These are phyloP conservation scores for Globisporangium iwayamae DNA, from an alignment of 352 stramenopile species.

Conservation along the genomic window DNA sequence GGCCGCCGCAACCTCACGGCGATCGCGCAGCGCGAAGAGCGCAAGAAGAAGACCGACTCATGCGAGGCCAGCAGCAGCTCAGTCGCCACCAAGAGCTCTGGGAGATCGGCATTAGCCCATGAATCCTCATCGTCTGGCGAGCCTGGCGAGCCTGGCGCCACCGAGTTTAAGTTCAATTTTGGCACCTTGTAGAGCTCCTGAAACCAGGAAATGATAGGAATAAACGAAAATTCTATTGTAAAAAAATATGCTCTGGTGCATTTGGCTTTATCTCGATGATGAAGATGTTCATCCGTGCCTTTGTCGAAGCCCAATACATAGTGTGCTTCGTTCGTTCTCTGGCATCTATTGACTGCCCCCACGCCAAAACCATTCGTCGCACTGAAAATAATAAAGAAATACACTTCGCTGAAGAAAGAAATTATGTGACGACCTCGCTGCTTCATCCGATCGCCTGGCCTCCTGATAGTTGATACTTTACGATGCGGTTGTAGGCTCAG, in stretches of 20 bases:
- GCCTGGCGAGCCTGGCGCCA: neutral
- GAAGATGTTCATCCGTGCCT: neutral
- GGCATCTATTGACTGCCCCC: no score
- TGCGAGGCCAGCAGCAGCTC: neutral
- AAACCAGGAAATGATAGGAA: neutral
- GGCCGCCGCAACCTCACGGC: constrained; percentile 54
- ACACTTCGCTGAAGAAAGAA: neutral
- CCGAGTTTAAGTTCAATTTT: constrained; percentile 16
- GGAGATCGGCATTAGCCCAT: neutral
- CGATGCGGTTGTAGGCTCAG: constrained; percentile 2
- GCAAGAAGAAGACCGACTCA: constrained; percentile 17
- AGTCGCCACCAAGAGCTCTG: neutral
- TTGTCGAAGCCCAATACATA: no score
- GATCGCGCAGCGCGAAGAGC: constrained; percentile 42
- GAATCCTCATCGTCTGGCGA: neutral
- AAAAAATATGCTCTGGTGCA: neutral
- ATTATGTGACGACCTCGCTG: neutral
- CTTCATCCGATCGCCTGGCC: neutral
- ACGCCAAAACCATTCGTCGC: neutral
- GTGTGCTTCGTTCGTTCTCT: neutral
- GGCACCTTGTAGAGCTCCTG: neutral
- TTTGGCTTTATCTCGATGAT: neutral
- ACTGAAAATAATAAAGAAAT: constrained; percentile 1
- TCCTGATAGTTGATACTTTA: constrained; percentile 1
- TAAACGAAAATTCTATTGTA: neutral